Conservation (phyloP, 257 asterid genomes). For the Solanum ossicruentum region DNA sequence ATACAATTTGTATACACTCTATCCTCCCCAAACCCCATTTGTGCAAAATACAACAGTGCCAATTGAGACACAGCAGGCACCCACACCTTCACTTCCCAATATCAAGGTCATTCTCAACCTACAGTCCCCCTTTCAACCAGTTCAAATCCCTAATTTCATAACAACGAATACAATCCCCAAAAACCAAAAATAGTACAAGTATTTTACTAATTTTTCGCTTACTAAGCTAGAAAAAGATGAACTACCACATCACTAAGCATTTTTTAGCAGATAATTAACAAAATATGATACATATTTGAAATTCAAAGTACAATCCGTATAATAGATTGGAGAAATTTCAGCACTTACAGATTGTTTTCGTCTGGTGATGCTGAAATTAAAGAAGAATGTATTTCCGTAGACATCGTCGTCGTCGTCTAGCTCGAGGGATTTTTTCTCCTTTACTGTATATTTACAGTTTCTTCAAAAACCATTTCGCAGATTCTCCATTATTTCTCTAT, state of each 20-base stretch:
- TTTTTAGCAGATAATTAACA: not conserved
- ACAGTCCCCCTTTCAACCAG: not conserved
- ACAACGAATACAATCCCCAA: not conserved
- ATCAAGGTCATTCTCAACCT: not conserved
- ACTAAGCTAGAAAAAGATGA: not conserved
- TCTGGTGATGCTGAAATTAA: slow-evolving; percentile 30
- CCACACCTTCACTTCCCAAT: not conserved
- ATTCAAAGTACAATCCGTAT: not conserved
- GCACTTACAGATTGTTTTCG: not conserved
- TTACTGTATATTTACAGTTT: not conserved
- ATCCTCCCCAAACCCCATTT: not conserved
- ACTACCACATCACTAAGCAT: not conserved
- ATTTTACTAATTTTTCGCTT: not conserved
- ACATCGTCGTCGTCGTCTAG: slow-evolving; percentile 7
- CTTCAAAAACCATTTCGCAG: not conserved
- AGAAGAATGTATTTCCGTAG: slow-evolving; percentile 38
- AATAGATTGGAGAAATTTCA: not conserved
- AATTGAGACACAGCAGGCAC: not conserved
- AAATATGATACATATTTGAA: not conserved
- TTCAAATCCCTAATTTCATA: not conserved
- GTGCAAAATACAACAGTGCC: not conserved
- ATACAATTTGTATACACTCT: not conserved
- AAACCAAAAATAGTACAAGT: not conserved
- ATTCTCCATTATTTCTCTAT: not conserved
- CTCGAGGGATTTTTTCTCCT: not conserved